A percentile compares a stretch with the other conserved stretches of the same genome.
Conservation (phyloP, 2,329 filamentous ascomycete species). For the Byssothecium circinans region DNA sequence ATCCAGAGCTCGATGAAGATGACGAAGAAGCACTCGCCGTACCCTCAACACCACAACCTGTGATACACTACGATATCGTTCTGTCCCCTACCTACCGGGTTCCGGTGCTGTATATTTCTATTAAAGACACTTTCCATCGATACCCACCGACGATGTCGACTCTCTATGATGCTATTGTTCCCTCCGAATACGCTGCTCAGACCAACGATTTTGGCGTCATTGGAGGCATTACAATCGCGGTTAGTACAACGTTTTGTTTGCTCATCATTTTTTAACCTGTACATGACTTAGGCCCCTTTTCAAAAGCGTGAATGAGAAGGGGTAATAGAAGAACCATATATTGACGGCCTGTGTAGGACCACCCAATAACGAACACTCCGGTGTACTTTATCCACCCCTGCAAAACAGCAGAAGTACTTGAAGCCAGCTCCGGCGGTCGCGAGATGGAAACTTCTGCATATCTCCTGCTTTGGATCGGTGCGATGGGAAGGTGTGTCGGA, state of each 20-base stretch:
- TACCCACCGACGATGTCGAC: constrained; percentile 36
- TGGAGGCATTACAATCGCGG: constrained; percentile 43
- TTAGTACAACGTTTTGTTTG: constrained; percentile 23
- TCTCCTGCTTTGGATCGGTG: constrained; percentile 84
- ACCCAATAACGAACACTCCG: constrained; percentile 76
- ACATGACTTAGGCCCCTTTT: too few relatives aligned
- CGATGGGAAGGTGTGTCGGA: constrained; percentile 78
- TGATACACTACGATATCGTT: constrained; percentile 46
- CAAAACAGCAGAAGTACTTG: constrained; percentile 80
- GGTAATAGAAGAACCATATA: background rate
- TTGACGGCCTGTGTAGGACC: constrained; percentile 59
- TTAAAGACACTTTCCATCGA: constrained; percentile 30
- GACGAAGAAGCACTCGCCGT: constrained; percentile 21
- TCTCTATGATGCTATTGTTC: constrained; percentile 43
- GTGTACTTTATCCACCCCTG: constrained; percentile 94
- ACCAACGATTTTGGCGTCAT: constrained; percentile 41
- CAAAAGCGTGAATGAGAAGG: background rate
- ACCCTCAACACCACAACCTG: background rate
- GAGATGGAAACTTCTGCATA: constrained; percentile 61
- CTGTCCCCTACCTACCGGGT: constrained; percentile 50
- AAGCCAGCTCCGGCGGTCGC: constrained; percentile 44
- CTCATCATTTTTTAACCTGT: too few relatives aligned
- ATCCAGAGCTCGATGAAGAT: constrained; percentile 10
- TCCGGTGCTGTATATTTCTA: constrained; percentile 48
- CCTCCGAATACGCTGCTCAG: constrained; percentile 33